A percentile compares a stretch with the other conserved stretches of the same genome.
These are phyloP conservation scores for Nothophytophthora sp. DNA, from an alignment of 352 stramenopile genomes.

Conservation along the genomic window DNA sequence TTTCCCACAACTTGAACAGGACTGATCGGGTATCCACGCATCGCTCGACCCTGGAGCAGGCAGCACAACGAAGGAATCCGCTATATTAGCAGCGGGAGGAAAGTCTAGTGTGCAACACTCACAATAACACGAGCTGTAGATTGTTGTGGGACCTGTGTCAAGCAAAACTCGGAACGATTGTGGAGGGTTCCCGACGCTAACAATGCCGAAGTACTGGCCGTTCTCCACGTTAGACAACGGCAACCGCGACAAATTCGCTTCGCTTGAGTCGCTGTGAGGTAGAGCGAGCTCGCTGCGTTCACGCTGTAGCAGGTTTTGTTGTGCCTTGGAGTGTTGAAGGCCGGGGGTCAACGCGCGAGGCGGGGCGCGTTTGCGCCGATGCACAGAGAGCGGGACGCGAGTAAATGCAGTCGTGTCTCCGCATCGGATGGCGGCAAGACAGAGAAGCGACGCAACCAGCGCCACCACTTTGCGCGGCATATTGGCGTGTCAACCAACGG, in stretches of 20 bases:
- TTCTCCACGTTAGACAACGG: constrained; percentile 25
- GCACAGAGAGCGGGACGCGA: constrained; percentile 1
- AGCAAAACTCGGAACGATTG: constrained; percentile 36
- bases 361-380: neutral
- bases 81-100: neutral
- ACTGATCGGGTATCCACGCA: constrained; percentile 27
- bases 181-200: constrained; percentile 33
- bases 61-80: neutral
- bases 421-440: too few relatives aligned
- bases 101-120: neutral
- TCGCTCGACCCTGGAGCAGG: constrained; percentile 33
- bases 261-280: neutral
- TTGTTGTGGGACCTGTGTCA: constrained; percentile 19
- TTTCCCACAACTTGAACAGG: constrained; percentile 59
- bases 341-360: neutral
- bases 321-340: too few relatives aligned
- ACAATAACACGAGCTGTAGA: too few relatives aligned
- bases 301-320: too few relatives aligned
- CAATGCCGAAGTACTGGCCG: constrained; percentile 27
- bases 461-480: neutral
- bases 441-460: neutral
- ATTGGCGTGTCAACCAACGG: too few relatives aligned
- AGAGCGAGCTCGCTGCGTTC: too few relatives aligned
- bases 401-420: neutral
- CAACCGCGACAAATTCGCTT: constrained; percentile 9